phyloP scores from a whole-genome alignment of 2,329 filamentous ascomycete species.

The Phyllosticta capitalensis region DNA sequence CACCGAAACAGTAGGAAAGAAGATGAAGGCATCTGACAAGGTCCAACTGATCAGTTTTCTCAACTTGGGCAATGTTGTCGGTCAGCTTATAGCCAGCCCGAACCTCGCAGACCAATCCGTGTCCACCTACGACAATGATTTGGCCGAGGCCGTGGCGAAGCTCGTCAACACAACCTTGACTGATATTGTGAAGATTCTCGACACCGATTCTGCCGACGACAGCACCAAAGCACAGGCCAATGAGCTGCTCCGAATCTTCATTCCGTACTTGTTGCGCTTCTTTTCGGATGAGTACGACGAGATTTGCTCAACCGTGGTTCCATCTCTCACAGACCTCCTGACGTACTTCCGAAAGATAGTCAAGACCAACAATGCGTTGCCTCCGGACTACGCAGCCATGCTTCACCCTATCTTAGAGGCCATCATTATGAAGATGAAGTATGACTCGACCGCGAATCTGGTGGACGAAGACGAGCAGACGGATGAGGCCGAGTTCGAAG shows the following conservation, averaged over 20 bases:
- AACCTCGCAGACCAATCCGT: constrained; percentile 71
- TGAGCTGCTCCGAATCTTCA: constrained; percentile 69
- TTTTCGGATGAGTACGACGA: constrained; percentile 98
- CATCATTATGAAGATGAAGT: constrained; percentile 92
- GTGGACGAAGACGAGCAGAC: constrained; percentile 90
- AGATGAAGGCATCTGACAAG: constrained; percentile 93
- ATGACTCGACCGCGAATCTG: constrained; percentile 90
- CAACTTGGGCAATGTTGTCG: constrained; percentile 75
- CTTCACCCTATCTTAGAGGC: constrained; percentile 81
- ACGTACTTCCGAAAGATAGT: constrained; percentile 79
- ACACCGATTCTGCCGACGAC: constrained; percentile 54
- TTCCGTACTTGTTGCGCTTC: constrained; percentile 82
- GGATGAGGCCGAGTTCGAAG: constrained; percentile 95
- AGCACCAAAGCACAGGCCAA: constrained; percentile 66
- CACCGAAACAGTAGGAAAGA: constrained; percentile 93
- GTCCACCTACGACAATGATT: constrained; percentile 84
- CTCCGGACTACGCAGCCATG: constrained; percentile 68
- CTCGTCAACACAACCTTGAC: constrained; percentile 83
- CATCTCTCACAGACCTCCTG: constrained; percentile 83
- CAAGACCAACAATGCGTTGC: constrained; percentile 52
- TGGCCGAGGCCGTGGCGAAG: constrained; percentile 90
- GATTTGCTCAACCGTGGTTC: constrained; percentile 91
- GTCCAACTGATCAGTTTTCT: constrained; percentile 87
- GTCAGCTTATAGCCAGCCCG: constrained; percentile 75
- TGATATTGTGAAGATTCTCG: constrained; percentile 80